Percentiles rank a stretch among this genome's conserved stretches.
phyloP scores from a whole-genome alignment of 805 yeast genomes.

The Kodamaea kakaduensis region DNA sequence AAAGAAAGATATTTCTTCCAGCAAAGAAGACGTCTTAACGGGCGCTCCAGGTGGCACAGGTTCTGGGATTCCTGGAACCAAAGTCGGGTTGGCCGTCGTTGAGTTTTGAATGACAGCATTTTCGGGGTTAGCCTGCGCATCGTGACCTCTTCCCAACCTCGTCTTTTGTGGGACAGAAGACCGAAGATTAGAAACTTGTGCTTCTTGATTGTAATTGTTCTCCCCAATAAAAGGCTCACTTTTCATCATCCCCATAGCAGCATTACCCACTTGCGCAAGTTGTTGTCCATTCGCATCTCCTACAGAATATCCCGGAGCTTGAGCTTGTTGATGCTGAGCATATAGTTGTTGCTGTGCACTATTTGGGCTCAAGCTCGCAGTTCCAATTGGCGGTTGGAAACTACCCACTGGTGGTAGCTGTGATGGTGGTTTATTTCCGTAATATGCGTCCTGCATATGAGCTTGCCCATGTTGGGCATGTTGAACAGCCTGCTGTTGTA shows the following conservation, averaged over 20 bases:
- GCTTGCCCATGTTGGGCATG: conserved; percentile 15
- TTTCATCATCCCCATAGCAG: neutral
- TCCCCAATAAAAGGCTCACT: conserved; percentile 29
- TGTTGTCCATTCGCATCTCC: conserved; percentile 2
- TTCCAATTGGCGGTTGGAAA: conserved; percentile 63
- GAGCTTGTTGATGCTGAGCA: conserved; percentile 24
- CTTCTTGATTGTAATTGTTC: conserved; percentile 38
- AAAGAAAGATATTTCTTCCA: conserved; percentile 85
- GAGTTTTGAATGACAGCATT: too few relatives aligned
- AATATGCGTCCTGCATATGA: conserved; percentile 17
- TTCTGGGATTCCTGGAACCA: conserved; percentile 83
- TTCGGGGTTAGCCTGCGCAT: conserved; percentile 4
- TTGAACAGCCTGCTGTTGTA: conserved; percentile 6
- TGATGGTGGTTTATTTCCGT: conserved; percentile 28
- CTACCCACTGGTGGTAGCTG: conserved; percentile 88
- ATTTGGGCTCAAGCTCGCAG: conserved; percentile 24
- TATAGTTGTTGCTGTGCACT: conserved; percentile 14
- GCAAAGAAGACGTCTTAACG: conserved; percentile 54
- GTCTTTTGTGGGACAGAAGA: conserved; percentile 25
- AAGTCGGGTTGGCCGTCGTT: conserved; percentile 64
- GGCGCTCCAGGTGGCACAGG: conserved; percentile 53
- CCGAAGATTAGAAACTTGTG: conserved; percentile 47
- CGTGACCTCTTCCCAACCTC: conserved; percentile 8
- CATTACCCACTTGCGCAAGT: conserved; percentile 4
- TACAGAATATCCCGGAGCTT: conserved; percentile 12